These are phyloP conservation scores for Serendipita sp. DNA, from an alignment of 768 basidiomycete genomes.

Conservation along the genomic window DNA sequence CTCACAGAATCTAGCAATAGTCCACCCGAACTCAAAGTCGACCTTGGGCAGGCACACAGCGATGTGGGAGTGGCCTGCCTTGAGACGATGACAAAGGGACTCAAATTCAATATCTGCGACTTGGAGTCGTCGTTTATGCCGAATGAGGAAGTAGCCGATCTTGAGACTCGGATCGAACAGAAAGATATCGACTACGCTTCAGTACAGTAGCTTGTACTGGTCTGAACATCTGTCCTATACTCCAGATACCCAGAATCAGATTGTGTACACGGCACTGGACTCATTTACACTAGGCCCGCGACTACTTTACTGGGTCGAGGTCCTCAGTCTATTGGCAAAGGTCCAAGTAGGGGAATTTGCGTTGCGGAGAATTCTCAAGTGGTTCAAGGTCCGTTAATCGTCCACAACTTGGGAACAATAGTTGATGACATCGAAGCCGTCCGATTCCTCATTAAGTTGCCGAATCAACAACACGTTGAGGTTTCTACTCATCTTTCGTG, in stretches of 20 bases:
- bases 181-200: neutral
- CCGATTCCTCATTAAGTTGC: neutral
- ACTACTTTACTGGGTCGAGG: slow-evolving; percentile 3
- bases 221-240: neutral
- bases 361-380: neutral
- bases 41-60: neutral
- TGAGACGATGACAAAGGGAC: neutral
- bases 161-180: neutral
- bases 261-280: neutral
- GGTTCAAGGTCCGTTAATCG: neutral
- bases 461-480: neutral
- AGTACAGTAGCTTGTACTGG: slow-evolving; percentile 8
- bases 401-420: neutral
- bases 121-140: neutral
- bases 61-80: neutral
- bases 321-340: slow-evolving; percentile 1
- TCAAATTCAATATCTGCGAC: slow-evolving; percentile 9
- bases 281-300: neutral
- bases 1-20: too few species aligned
- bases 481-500: neutral
- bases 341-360: neutral
- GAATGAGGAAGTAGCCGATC: neutral
- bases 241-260: neutral
- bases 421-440: neutral
- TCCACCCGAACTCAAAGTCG: neutral